Evolutionary conservation across 2,329 filamentous ascomycete genomes (phyloP), one percentile per base, ranked within the genome.

Genomic region (Claviceps paspali): DNA sequence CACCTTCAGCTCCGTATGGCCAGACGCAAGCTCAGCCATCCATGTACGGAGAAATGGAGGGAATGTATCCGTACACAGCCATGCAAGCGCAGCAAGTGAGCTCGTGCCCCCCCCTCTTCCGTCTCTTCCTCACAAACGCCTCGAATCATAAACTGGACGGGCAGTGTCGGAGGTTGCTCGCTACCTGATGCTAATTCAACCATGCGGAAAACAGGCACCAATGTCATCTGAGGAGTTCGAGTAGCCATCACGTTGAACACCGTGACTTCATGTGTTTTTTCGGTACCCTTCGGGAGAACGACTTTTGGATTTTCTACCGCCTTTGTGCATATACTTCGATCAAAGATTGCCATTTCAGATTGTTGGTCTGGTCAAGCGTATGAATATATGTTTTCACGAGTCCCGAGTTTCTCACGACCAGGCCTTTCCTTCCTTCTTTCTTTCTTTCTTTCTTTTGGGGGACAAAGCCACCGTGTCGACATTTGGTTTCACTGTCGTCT

Each of bases 11-110:
- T 36, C 70, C 73, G 10, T 92, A 92, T 54, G 82, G 79, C 11
- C 84, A 91, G 51, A 73, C 81, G 32, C 79, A 82, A 48, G 74
- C 79, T 41, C 66, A 76, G 44, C 49, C 52, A 3, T 47, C 49
- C 17, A 92, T 95, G 70, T 94, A 86, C 52, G 70, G 78, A 39
- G 78, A 81, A 39, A 79, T 87, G 59, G 78, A 84, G 44, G 76
- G 75, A 45, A 94, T 95, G 69, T 96, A 96, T 47, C 72, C 72
- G 28, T 93, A 92, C 55, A 71, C 79, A 11, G 64, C 76, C 43
- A 83, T 94, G 71, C 78, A 81, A 49, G 73, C 82, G 45, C 85
- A 92, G 58, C 83, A 86, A 66, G 83, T 87, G 67, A 56, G 72
- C 60, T n/a, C 21, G 22, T 33, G 12, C 24, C 24, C 11, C 14